phyloP scores from a whole-genome alignment of 768 basidiomycete species.

The Pilatotrama ljubarskyi region DNA sequence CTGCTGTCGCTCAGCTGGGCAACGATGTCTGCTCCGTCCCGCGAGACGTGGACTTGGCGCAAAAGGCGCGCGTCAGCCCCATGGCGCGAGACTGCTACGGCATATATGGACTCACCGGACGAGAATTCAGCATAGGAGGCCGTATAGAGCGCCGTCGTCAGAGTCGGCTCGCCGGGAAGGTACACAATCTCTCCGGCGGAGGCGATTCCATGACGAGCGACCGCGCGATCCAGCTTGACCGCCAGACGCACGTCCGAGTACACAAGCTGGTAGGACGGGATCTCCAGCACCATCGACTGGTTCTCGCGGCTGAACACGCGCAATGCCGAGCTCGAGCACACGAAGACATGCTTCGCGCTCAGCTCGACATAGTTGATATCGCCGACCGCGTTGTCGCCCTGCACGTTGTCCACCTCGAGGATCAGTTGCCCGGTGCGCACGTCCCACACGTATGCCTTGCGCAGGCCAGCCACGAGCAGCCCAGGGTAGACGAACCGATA shows the following conservation, averaged over 20 bases:
- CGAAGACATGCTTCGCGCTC: constrained; percentile 53
- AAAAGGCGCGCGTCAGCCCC: neutral
- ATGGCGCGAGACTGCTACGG: too few relatives aligned
- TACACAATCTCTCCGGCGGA: neutral
- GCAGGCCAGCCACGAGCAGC: constrained; percentile 49
- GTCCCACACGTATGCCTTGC: constrained; percentile 61
- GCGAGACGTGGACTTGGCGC: constrained; percentile 39
- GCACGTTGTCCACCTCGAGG: constrained; percentile 48
- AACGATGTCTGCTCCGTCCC: constrained; percentile 37
- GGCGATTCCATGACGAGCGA: neutral
- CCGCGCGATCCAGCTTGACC: neutral
- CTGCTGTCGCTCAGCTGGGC: constrained; percentile 25
- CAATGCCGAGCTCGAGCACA: constrained; percentile 51
- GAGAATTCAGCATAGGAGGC: constrained; percentile 20
- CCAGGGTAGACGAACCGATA: constrained; percentile 71
- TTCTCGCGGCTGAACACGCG: constrained; percentile 54
- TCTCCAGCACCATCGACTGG: constrained; percentile 45
- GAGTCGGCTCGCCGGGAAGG: constrained; percentile 6
- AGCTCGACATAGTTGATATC: constrained; percentile 68
- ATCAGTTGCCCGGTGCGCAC: constrained; percentile 50
- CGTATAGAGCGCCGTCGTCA: constrained; percentile 6
- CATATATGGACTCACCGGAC: neutral
- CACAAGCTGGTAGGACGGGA: constrained; percentile 14
- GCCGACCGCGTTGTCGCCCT: constrained; percentile 34
- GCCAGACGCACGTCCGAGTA: constrained; percentile 9